Conservation (phyloP, 768 basidiomycete species). For the Mycena filopes region DNA sequence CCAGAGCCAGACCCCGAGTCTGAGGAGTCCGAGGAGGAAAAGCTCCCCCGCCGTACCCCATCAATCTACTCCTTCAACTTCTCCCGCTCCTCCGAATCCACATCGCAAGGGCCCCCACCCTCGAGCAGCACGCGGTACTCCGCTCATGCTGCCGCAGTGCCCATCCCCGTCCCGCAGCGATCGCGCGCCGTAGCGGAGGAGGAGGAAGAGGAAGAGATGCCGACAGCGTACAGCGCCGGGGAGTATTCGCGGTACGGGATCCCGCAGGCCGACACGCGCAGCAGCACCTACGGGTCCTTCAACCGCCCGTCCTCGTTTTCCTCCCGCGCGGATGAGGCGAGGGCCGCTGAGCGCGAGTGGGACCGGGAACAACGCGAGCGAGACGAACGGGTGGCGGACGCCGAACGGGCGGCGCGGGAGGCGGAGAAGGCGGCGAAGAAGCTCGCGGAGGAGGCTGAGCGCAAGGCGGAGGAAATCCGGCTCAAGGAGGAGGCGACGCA, state of each 20-base stretch:
- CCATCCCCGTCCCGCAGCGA: slow-evolving; percentile 15
- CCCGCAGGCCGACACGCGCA: not conserved
- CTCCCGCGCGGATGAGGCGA: slow-evolving; percentile 1
- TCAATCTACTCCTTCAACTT: not conserved
- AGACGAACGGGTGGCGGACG: not conserved
- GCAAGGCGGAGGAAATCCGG: slow-evolving; percentile 17
- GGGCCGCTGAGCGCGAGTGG: slow-evolving; percentile 4
- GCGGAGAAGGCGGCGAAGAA: slow-evolving; percentile 13
- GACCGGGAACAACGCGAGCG: not conserved
- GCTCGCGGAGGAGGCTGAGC: slow-evolving; percentile 15
- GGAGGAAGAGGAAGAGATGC: slow-evolving; percentile 5
- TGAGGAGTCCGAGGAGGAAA: no score
- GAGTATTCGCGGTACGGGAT: slow-evolving; percentile 20
- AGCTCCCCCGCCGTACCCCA: no score
- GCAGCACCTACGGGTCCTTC: slow-evolving; percentile 3
- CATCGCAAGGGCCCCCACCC: not conserved
- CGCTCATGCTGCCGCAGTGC: slow-evolving; percentile 1
- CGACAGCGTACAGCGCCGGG: slow-evolving; percentile 12
- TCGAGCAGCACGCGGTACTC: not conserved
- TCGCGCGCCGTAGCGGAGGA: slow-evolving; percentile 4
- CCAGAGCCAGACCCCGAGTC: no score
- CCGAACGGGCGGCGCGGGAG: slow-evolving; percentile 7
- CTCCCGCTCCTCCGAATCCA: not conserved
- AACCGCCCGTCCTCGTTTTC: slow-evolving; percentile 13
- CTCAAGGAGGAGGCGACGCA: slow-evolving; percentile 27